Evolutionary conservation across 768 basidiomycete species (phyloP).

Genomic region (Kwoniella sp.): DNA sequence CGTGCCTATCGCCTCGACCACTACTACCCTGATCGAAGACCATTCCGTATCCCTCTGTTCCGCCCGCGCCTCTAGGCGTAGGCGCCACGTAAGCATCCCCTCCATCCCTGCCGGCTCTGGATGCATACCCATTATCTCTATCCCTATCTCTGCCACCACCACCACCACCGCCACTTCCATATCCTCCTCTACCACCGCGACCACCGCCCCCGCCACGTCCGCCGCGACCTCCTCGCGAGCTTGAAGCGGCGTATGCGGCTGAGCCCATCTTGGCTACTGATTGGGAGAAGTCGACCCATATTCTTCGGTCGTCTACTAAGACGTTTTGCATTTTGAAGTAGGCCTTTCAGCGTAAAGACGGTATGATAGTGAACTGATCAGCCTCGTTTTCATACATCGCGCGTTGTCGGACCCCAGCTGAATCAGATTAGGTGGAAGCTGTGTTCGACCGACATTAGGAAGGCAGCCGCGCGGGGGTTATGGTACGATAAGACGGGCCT

Average conservation of each 20-base stretch:
- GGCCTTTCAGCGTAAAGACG: too few relatives aligned
- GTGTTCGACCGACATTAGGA: too few relatives aligned
- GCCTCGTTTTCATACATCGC: neutral
- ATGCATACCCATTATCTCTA: constrained; percentile 26
- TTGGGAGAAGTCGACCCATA: constrained; percentile 99
- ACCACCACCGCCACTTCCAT: constrained; percentile 70
- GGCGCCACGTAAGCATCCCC: constrained; percentile 13
- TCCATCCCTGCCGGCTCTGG: neutral
- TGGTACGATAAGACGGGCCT: too few relatives aligned
- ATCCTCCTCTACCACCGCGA: constrained; percentile 62
- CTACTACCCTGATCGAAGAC: constrained; percentile 15
- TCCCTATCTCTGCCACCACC: constrained; percentile 25
- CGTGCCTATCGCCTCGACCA: constrained; percentile 1
- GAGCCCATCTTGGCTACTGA: constrained; percentile 88
- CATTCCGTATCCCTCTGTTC: constrained; percentile 25
- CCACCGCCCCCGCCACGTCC: constrained; percentile 51
- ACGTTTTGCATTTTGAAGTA: constrained; percentile 99
- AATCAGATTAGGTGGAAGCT: too few relatives aligned
- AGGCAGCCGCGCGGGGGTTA: too few relatives aligned
- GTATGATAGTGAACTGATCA: too few relatives aligned
- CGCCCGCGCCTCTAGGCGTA: constrained; percentile 18
- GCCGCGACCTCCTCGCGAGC: constrained; percentile 50
- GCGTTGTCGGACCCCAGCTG: too few relatives aligned
- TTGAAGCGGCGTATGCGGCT: constrained; percentile 59
- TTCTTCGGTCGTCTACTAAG: constrained; percentile 85